Evolutionary conservation across 257 asterid genomes (phyloP).

Genomic region (Nicotiana attenuata): DNA sequence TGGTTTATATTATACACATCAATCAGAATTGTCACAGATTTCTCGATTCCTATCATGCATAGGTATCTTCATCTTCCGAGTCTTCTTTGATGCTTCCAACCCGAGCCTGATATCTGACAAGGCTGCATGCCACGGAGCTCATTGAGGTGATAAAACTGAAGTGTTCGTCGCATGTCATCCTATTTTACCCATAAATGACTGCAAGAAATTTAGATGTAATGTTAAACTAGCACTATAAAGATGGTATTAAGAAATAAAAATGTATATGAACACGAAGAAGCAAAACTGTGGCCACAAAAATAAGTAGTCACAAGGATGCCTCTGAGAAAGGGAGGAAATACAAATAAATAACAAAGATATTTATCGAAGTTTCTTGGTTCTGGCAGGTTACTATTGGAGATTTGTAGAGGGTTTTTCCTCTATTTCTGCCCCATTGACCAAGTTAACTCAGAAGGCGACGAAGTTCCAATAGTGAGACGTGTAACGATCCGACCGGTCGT

Average conservation of each 20-base stretch:
- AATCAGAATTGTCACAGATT: neutral
- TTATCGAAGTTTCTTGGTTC: too few species aligned
- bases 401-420: too few species aligned
- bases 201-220: slow-evolving; percentile 19
- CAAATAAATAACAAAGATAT: neutral
- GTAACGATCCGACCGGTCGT: too few species aligned
- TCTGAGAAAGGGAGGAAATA: neutral
- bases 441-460: too few species aligned
- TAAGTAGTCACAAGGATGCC: too few species aligned
- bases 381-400: too few species aligned
- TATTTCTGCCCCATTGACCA: too few species aligned
- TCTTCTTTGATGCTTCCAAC: slow-evolving; percentile 2
- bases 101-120: neutral
- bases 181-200: slow-evolving; percentile 67
- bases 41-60: neutral
- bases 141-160: neutral
- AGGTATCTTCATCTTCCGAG: neutral
- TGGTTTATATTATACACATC: neutral
- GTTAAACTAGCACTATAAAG: neutral
- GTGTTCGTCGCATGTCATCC: too few species aligned
- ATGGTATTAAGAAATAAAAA: neutral
- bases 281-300: neutral
- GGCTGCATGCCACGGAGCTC: too few species aligned
- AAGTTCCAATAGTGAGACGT: too few species aligned
- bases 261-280: neutral